These are phyloP conservation scores for Vickermania spadyakhi DNA, from an alignment of 208 protist species.

Conservation along the genomic window DNA sequence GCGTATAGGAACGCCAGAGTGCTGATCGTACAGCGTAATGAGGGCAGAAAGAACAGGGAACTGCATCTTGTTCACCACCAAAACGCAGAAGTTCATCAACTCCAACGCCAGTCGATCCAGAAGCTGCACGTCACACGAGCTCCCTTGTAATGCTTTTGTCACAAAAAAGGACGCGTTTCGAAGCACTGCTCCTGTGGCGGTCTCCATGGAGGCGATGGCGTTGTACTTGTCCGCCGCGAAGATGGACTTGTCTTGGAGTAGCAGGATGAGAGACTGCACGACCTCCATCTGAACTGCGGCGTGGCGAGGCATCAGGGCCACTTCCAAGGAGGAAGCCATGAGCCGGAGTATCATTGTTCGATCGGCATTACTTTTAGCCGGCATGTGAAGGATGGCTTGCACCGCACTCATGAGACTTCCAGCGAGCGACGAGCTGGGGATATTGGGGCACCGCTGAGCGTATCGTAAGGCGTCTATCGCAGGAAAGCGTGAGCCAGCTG, in stretches of 20 bases:
- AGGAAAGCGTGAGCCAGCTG: conserved; percentile 20
- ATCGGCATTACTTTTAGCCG: neutral
- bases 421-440: neutral
- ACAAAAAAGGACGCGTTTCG: neutral
- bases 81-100: neutral
- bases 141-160: neutral
- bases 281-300: neutral
- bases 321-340: neutral
- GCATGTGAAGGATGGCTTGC: neutral
- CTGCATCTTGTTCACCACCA: neutral
- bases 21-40: neutral
- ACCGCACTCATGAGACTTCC: neutral
- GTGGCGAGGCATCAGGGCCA: neutral
- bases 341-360: neutral
- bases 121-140: neutral
- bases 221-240: neutral
- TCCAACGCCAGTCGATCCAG: neutral
- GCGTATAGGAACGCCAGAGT: neutral
- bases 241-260: neutral
- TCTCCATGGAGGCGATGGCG: neutral
- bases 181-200: neutral
- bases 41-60: neutral
- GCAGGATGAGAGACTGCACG: neutral
- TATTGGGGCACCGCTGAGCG: conserved; percentile 1
- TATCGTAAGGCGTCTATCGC: conserved; percentile 20